These are phyloP conservation scores for Opeltia flavorubescens DNA, from an alignment of 495 filamentous ascomycete species.

Conservation along the genomic window DNA sequence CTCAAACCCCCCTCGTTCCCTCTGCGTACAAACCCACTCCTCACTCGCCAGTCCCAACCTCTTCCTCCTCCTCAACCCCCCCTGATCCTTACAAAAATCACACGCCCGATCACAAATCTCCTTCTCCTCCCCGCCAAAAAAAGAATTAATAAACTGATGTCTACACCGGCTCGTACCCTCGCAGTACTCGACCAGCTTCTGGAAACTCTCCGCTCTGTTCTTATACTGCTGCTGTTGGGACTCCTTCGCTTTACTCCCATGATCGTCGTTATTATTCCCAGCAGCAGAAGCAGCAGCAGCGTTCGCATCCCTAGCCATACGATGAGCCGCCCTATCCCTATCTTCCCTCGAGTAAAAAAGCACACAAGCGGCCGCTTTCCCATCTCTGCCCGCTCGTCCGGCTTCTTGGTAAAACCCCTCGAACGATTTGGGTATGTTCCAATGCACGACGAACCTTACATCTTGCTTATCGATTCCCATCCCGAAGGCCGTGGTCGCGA, in stretches of 20 bases:
- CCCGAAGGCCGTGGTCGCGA: slow-evolving; percentile 89
- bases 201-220: slow-evolving; percentile 30
- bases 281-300: too few species aligned
- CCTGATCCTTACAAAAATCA: slow-evolving; percentile 72
- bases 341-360: slow-evolving; percentile 82
- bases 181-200: slow-evolving; percentile 62
- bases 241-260: slow-evolving; percentile 3
- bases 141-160: slow-evolving; percentile 61
- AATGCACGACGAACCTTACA: slow-evolving; percentile 87
- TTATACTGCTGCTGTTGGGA: slow-evolving; percentile 18
- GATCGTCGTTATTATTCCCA: slow-evolving; percentile 10
- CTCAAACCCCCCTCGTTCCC: slow-evolving; percentile 33
- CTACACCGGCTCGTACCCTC: slow-evolving; percentile 60
- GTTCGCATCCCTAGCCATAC: slow-evolving; percentile 26
- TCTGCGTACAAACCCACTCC: slow-evolving; percentile 62
- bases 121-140: slow-evolving; percentile 46
- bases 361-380: slow-evolving; percentile 71
- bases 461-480: slow-evolving; percentile 97
- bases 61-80: slow-evolving; percentile 48
- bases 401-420: slow-evolving; percentile 96
- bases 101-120: slow-evolving; percentile 72
- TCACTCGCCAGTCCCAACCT: slow-evolving; percentile 47
- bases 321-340: slow-evolving; percentile 54
- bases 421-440: slow-evolving; percentile 82
- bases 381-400: slow-evolving; percentile 79